Conservation (phyloP, 2,329 filamentous ascomycete genomes). For the Alternaria arbusti region DNA sequence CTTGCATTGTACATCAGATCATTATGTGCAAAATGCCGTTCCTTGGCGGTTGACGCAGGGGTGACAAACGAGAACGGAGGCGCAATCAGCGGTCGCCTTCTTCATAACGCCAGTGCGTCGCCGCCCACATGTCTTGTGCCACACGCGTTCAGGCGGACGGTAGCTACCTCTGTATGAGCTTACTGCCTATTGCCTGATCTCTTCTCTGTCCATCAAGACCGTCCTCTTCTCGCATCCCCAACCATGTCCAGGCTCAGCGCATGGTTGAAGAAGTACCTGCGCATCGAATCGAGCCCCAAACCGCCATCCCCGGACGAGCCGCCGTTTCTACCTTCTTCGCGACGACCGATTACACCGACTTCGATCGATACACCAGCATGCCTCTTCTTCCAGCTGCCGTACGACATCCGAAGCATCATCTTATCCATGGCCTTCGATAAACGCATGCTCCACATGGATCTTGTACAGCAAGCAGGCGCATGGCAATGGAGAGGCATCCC, state of each 20-base stretch:
- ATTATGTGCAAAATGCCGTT: neutral
- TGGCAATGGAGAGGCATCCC: constrained; percentile 11
- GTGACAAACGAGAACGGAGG: neutral
- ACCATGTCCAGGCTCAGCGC: neutral
- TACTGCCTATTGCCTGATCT: neutral
- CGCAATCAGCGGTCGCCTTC: neutral
- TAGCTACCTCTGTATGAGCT: neutral
- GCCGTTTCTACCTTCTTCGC: constrained; percentile 3
- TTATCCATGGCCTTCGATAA: constrained; percentile 2
- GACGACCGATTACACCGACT: constrained; percentile 4
- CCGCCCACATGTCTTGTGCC: too few species aligned
- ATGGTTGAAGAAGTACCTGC: neutral
- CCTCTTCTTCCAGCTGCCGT: constrained; percentile 12
- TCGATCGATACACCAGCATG: constrained; percentile 1
- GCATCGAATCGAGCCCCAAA: neutral
- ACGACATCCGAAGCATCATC: constrained; percentile 9
- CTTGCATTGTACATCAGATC: neutral
- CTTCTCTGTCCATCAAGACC: neutral
- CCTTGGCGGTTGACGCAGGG: neutral
- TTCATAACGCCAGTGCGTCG: neutral
- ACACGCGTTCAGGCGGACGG: neutral
- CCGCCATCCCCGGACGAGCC: neutral
- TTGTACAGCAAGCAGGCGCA: neutral
- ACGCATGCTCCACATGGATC: constrained; percentile 9
- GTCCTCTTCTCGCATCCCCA: neutral